phyloP scores from a whole-genome alignment of 2,329 filamentous ascomycete genomes.

The Hymenoscyphus fraxineus region DNA sequence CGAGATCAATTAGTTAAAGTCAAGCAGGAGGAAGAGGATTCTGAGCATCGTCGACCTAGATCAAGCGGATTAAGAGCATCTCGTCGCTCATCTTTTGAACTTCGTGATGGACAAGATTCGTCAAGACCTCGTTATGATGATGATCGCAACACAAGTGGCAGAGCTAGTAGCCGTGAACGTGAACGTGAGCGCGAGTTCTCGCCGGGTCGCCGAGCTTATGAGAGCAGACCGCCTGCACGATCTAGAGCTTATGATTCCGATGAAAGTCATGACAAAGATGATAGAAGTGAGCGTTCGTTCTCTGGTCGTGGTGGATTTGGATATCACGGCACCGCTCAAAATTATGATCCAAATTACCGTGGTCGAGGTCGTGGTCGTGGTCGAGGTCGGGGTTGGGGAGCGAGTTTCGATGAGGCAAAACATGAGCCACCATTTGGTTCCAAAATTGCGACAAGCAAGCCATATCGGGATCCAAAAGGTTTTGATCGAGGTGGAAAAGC shows the following conservation, averaged over 20 bases:
- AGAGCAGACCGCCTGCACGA: constrained; percentile 24
- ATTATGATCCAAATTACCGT: constrained; percentile 32
- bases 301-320: constrained; percentile 9
- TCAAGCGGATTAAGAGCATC: constrained; percentile 22
- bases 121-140: constrained; percentile 22
- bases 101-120: constrained; percentile 22
- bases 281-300: constrained; percentile 20
- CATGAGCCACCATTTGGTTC: constrained; percentile 20
- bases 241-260: constrained; percentile 22
- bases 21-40: constrained; percentile 23
- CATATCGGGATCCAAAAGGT: constrained; percentile 26
- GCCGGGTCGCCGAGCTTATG: constrained; percentile 23
- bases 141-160: constrained; percentile 17
- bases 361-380: constrained; percentile 30
- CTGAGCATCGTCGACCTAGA: constrained; percentile 22
- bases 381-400: constrained; percentile 23
- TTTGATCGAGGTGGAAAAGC: constrained; percentile 33
- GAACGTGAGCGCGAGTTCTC: constrained; percentile 30
- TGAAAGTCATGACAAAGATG: constrained; percentile 19
- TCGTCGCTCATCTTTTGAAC: constrained; percentile 21
- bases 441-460: constrained; percentile 27
- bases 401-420: constrained; percentile 19
- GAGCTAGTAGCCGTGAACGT: constrained; percentile 27
- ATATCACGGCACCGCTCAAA: constrained; percentile 25
- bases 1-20: constrained; percentile 13